A percentile compares a stretch with the other conserved stretches of the same genome.
Conservation (phyloP, 306 rosid genomes). For the Cicer yamashitae region DNA sequence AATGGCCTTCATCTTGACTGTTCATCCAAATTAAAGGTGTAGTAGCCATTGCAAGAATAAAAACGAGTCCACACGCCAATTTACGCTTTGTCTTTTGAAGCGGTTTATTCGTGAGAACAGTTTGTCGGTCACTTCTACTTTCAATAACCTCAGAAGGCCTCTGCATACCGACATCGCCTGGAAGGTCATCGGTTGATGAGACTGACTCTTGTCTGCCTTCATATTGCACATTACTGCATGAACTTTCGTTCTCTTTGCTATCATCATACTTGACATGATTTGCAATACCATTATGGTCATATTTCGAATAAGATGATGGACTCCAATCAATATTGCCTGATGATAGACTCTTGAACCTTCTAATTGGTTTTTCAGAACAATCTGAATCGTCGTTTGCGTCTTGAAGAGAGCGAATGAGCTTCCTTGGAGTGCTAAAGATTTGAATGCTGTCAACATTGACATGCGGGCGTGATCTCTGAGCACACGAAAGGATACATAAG, state of each 20-base stretch:
- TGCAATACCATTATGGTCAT: constrained; percentile 46
- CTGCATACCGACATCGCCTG: constrained; percentile 46
- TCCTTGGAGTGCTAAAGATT: constrained; percentile 73
- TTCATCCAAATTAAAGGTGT: constrained; percentile 63
- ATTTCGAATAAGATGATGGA: constrained; percentile 52
- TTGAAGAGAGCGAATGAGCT: constrained; percentile 81
- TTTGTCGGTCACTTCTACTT: constrained; percentile 34
- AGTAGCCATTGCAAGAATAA: constrained; percentile 51
- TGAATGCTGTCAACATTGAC: constrained; percentile 52
- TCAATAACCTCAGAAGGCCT: constrained; percentile 46
- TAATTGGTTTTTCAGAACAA: constrained; percentile 50
- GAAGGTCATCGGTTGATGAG: constrained; percentile 67
- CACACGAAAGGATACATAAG: constrained; percentile 32
- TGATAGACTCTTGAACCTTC: constrained; percentile 62
- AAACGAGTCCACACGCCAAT: constrained; percentile 64
- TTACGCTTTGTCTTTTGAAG: constrained; percentile 49
- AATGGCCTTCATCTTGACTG: constrained; percentile 59
- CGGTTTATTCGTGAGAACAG: constrained; percentile 34
- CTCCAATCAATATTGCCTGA: constrained; percentile 61
- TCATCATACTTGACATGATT: constrained; percentile 40
- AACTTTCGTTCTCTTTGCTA: constrained; percentile 49
- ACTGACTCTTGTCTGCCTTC: constrained; percentile 69
- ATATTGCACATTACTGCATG: constrained; percentile 50
- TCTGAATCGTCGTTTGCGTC: constrained; percentile 55
- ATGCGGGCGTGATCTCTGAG: constrained; percentile 60